Percentiles rank a stretch among this genome's conserved stretches.
phyloP scores from a whole-genome alignment of 177 flowering plant species.

The Vitis hybrid region DNA sequence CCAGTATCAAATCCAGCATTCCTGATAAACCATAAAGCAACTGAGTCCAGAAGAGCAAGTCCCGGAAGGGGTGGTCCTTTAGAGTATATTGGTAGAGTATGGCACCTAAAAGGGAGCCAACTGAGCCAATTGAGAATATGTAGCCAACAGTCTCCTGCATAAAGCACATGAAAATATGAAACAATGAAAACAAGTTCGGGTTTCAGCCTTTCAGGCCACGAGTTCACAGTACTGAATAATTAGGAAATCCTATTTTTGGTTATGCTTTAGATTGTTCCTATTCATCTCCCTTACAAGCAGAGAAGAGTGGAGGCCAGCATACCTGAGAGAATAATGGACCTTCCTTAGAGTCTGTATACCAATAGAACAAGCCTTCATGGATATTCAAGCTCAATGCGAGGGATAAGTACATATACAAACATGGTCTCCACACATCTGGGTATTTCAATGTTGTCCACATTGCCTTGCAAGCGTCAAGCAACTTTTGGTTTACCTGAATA shows the following conservation, averaged over 20 bases:
- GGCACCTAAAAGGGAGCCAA: conserved; percentile 82
- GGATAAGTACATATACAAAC: conserved; percentile 86
- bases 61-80: conserved; percentile 74
- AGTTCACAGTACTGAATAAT: too few species aligned
- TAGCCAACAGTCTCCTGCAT: conserved; percentile 79
- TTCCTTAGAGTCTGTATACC: conserved; percentile 75
- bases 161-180: conserved; percentile 1
- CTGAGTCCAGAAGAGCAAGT: conserved; percentile 85
- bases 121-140: conserved; percentile 74
- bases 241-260: too few species aligned
- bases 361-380: conserved; percentile 90
- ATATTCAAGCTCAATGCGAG: conserved; percentile 74
- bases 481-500: conserved; percentile 62
- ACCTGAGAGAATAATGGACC: conserved; percentile 97
- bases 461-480: conserved; percentile 64
- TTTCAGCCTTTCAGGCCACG: too few species aligned
- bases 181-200: neutral
- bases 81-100: conserved; percentile 70
- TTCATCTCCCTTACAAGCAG: too few species aligned
- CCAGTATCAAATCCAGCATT: conserved; percentile 80
- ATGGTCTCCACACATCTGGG: conserved; percentile 88
- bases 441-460: conserved; percentile 82
- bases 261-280: neutral
- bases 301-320: conserved; percentile 10
- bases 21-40: conserved; percentile 70